phyloP scores from a whole-genome alignment of 1,139 yeast species.

The Magnusiomyces magnusii region DNA sequence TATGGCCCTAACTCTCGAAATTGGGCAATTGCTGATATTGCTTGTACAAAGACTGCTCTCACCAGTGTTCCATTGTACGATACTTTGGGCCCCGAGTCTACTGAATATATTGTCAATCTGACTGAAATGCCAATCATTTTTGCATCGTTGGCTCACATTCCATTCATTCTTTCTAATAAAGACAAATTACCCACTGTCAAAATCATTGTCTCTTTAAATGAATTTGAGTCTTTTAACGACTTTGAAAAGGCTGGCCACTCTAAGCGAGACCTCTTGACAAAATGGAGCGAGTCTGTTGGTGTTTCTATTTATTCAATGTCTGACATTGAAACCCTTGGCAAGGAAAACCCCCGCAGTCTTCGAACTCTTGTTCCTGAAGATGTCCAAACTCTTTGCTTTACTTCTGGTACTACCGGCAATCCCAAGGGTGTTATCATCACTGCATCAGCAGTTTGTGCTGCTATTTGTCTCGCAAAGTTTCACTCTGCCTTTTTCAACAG shows the following conservation, averaged over 20 bases:
- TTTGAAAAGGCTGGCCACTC: slow-evolving; percentile 21
- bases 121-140: slow-evolving; percentile 53
- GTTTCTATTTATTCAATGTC: slow-evolving; percentile 40
- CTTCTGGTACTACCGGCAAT: slow-evolving; percentile 68
- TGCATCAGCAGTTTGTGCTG: slow-evolving; percentile 49
- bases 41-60: slow-evolving; percentile 45
- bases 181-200: slow-evolving; percentile 34
- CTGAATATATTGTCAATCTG: slow-evolving; percentile 48
- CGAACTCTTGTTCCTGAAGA: slow-evolving; percentile 49
- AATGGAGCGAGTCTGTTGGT: slow-evolving; percentile 34
- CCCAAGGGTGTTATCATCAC: slow-evolving; percentile 67
- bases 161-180: slow-evolving; percentile 38
- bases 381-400: slow-evolving; percentile 59
- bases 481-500: slow-evolving; percentile 19
- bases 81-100: slow-evolving; percentile 54
- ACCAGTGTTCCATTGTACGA: slow-evolving; percentile 56
- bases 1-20: slow-evolving; percentile 51
- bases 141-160: slow-evolving; percentile 43
- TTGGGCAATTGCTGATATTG: slow-evolving; percentile 57
- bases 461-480: slow-evolving; percentile 33
- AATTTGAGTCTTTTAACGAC: slow-evolving; percentile 6
- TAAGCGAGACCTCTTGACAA: slow-evolving; percentile 25
- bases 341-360: slow-evolving; percentile 39
- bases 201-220: slow-evolving; percentile 35
- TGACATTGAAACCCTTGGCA: slow-evolving; percentile 52